A percentile compares a stretch with the other conserved stretches of the same genome.
Conservation (phyloP, 805 yeast species). For the Kazachstania martiniae region DNA sequence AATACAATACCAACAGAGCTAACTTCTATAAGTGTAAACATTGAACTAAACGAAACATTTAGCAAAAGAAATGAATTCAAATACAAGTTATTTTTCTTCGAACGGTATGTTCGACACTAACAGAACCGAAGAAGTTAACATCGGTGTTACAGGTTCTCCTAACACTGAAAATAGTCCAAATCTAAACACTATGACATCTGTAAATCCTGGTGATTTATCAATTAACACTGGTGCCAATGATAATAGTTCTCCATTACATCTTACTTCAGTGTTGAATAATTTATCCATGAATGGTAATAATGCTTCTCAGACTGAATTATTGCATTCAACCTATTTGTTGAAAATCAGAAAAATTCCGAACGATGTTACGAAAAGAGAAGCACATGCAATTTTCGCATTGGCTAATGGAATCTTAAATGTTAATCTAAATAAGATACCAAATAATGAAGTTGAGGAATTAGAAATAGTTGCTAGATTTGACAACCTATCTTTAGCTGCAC, state of each 20-base stretch:
- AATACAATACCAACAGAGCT: too few relatives aligned
- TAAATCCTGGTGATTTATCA: too few relatives aligned
- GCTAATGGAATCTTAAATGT: constrained; percentile 48
- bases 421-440: background rate
- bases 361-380: constrained; percentile 55
- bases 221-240: constrained; percentile 5
- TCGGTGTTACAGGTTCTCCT: too few relatives aligned
- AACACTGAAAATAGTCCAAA: background rate
- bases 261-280: constrained; percentile 23
- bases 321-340: constrained; percentile 15
- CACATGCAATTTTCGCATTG: constrained; percentile 50
- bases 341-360: constrained; percentile 46
- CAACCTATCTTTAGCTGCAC: constrained; percentile 33
- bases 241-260: constrained; percentile 20
- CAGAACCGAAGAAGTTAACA: too few relatives aligned
- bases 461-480: constrained; percentile 34
- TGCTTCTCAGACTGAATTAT: constrained; percentile 4
- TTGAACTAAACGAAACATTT: too few relatives aligned
- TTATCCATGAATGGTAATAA: constrained; percentile 14
- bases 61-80: too few relatives aligned
- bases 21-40: too few relatives aligned
- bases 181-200: background rate
- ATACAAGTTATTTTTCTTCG: too few relatives aligned
- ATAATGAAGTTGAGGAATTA: constrained; percentile 13
- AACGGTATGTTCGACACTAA: too few relatives aligned